Evolutionary conservation across 306 rosid species (phyloP).

Genomic region (Sesbania bispinosa): DNA sequence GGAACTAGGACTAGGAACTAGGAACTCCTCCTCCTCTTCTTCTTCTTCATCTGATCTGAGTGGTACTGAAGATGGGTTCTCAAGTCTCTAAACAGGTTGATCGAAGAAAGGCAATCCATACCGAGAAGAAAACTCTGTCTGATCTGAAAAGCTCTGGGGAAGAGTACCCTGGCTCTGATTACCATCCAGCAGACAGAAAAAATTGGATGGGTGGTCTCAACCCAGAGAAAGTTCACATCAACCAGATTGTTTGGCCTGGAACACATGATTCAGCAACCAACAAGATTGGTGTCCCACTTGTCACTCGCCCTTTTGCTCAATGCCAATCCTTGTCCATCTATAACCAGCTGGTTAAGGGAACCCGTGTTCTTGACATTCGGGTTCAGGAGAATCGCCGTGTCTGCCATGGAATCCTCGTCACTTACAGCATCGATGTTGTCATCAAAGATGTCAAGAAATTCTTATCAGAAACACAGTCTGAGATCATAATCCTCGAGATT

Average conservation of each 20-base stretch:
- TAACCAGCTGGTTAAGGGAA: conserved; percentile 53
- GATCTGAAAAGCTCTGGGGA: conserved; percentile 46
- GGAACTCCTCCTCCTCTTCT: background rate
- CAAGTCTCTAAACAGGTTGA: conserved; percentile 52
- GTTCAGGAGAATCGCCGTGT: conserved; percentile 57
- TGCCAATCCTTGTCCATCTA: conserved; percentile 79
- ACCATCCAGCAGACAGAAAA: conserved; percentile 62
- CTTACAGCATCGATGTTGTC: conserved; percentile 64
- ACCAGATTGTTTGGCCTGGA: conserved; percentile 85
- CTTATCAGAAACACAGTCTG: conserved; percentile 56
- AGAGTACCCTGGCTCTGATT: conserved; percentile 57
- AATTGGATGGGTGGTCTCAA: conserved; percentile 68
- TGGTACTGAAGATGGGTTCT: conserved; percentile 55
- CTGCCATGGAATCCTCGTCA: conserved; percentile 77
- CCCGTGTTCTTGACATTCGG: conserved; percentile 66
- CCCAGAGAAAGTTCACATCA: conserved; percentile 44
- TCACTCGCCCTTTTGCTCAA: conserved; percentile 89
- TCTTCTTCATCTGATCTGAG: background rate
- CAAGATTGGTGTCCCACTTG: conserved; percentile 63
- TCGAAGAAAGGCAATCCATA: conserved; percentile 44
- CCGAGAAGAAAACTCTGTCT: conserved; percentile 43
- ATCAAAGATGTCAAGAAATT: conserved; percentile 56
- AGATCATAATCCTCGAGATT: conserved; percentile 72
- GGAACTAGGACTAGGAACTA: background rate
- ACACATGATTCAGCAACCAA: conserved; percentile 90